A percentile compares a stretch with the other conserved stretches of the same genome.
Evolutionary conservation across 108 stramenopile genomes (phyloP).

Genomic region (Nitzschia palea): DNA sequence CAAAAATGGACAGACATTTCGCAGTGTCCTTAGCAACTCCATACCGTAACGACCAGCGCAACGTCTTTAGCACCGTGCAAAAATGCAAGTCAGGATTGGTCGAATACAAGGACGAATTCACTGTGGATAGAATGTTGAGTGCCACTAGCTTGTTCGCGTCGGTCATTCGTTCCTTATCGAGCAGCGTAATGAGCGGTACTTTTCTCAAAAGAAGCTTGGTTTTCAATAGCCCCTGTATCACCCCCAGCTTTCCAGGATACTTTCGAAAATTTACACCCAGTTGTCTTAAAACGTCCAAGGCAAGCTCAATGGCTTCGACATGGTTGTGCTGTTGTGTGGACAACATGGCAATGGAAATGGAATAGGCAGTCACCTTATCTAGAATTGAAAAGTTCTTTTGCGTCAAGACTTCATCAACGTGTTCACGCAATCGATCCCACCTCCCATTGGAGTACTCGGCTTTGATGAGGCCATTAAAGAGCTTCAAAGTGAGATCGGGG

Average conservation of each 20-base stretch:
- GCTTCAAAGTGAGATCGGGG: background rate
- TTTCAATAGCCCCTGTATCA: constrained; percentile 7
- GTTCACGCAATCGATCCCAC: constrained; percentile 5
- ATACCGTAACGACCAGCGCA: constrained; percentile 12
- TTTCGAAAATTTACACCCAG: background rate
- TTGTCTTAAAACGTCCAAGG: constrained; percentile 8
- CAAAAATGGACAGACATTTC: background rate
- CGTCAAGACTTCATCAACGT: background rate
- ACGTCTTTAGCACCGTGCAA: background rate
- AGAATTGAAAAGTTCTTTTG: background rate
- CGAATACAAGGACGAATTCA: constrained; percentile 7
- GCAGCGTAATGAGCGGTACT: background rate
- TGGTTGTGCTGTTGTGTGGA: background rate
- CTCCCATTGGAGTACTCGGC: constrained; percentile 22
- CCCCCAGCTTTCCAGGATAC: background rate
- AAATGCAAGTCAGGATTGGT: background rate
- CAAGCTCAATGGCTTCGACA: constrained; percentile 1
- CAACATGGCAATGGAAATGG: background rate
- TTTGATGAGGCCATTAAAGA: background rate
- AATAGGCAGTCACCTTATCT: constrained; percentile 8
- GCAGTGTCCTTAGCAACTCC: constrained; percentile 6
- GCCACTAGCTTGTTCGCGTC: constrained; percentile 2
- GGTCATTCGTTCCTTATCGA: background rate
- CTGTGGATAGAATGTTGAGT: constrained; percentile 1
- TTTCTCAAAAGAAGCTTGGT: constrained; percentile 15